phyloP scores from a whole-genome alignment of 208 protist species.

The Leishmania mexicana region DNA sequence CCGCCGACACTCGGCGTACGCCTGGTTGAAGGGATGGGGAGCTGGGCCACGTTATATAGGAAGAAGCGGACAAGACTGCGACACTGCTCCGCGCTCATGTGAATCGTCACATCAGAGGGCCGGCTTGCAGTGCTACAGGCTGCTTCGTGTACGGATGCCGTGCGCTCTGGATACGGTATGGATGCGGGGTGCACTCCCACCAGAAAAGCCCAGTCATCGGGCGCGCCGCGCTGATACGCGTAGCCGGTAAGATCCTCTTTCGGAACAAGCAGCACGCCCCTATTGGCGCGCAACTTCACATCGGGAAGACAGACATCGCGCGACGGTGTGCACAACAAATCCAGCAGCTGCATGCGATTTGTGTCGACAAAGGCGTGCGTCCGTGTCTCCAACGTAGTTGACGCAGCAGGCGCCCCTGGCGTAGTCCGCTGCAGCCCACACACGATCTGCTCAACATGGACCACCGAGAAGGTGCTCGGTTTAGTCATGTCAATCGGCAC shows the following conservation, averaged over 20 bases:
- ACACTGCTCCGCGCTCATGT: slow-evolving; percentile 13
- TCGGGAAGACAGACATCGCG: slow-evolving; percentile 16
- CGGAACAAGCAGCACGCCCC: slow-evolving; percentile 22
- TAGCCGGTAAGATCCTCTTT: slow-evolving; percentile 27
- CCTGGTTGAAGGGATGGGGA: background rate
- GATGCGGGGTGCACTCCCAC: slow-evolving; percentile 16
- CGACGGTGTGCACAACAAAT: background rate
- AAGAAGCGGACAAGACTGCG: slow-evolving; percentile 14
- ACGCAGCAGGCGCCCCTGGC: background rate
- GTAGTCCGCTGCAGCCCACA: background rate
- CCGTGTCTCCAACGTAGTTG: background rate
- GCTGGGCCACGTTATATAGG: slow-evolving; percentile 12
- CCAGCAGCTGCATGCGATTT: slow-evolving; percentile 10
- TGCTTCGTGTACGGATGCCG: background rate
- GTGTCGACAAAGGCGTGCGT: slow-evolving; percentile 11
- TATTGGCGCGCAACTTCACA: slow-evolving; percentile 21
- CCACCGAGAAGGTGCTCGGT: slow-evolving; percentile 8
- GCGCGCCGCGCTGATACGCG: slow-evolving; percentile 9
- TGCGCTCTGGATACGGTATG: background rate
- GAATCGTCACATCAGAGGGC: background rate
- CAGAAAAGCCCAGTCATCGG: slow-evolving; percentile 10
- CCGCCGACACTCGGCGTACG: background rate
- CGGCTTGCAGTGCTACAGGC: background rate
- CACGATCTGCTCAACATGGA: slow-evolving; percentile 13
- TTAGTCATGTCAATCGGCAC: slow-evolving; percentile 28